These are phyloP conservation scores for Xylaria sp. DNA, from an alignment of 2,329 filamentous ascomycete genomes.

Conservation along the genomic window DNA sequence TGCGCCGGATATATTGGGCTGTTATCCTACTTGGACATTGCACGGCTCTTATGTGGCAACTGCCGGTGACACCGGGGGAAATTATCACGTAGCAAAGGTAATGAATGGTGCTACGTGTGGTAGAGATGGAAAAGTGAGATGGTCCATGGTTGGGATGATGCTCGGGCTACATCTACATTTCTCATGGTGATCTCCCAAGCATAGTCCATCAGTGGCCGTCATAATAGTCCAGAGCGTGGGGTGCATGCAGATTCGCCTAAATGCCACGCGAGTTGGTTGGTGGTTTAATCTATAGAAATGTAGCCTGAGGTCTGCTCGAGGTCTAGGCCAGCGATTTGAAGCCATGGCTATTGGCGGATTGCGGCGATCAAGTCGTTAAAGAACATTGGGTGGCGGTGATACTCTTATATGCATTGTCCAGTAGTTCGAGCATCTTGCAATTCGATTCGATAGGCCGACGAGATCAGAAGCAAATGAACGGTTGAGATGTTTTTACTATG, in stretches of 20 bases:
- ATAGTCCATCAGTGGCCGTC: not conserved
- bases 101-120: not conserved
- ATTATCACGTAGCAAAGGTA: not conserved
- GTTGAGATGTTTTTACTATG: not conserved
- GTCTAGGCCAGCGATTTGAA: not conserved
- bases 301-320: slow-evolving; percentile 18
- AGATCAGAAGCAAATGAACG: not conserved
- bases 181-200: not conserved
- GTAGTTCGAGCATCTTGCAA: not conserved
- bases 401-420: not conserved
- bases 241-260: slow-evolving; percentile 24
- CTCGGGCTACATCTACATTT: not conserved
- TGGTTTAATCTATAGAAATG: slow-evolving; percentile 21
- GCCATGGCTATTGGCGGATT: not conserved
- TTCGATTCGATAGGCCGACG: not conserved
- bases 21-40: not conserved
- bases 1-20: not conserved
- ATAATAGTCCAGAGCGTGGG: not conserved
- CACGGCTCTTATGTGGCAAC: not conserved
- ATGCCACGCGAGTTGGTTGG: slow-evolving; percentile 12
- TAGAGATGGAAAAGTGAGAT: not conserved
- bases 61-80: slow-evolving; percentile 1
- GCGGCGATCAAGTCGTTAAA: not conserved
- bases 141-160: not conserved
- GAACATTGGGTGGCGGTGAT: not conserved